Conservation (phyloP, 75 land plant species). For the Pinus tabuliformis region DNA sequence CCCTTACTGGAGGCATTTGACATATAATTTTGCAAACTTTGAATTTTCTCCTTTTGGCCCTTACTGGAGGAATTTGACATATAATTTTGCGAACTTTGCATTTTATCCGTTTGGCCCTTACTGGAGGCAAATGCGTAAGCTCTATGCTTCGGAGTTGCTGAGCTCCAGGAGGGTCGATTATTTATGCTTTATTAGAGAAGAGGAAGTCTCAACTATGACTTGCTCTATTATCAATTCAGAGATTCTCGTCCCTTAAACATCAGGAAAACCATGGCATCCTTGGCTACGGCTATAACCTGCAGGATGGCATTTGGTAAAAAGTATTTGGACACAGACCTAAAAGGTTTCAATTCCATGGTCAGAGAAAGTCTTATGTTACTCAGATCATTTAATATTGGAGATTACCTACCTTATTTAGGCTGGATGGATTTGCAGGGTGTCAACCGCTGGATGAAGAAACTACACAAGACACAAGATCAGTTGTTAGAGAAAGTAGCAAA, state of each 20-base stretch:
- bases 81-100: neutral
- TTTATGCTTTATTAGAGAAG: slow-evolving; percentile 11
- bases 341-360: neutral
- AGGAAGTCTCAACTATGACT: slow-evolving; percentile 3
- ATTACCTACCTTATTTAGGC: slow-evolving; percentile 7
- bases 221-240: neutral
- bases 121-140: slow-evolving; percentile 31
- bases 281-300: slow-evolving; percentile 16
- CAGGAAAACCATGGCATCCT: slow-evolving; percentile 4
- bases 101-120: slow-evolving; percentile 21
- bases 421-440: neutral
- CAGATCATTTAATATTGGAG: neutral
- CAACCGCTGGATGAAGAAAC: neutral
- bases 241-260: slow-evolving; percentile 13
- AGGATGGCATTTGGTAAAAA: slow-evolving; percentile 35
- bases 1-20: slow-evolving; percentile 23
- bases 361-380: neutral
- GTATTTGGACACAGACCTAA: slow-evolving; percentile 8
- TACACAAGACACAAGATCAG: neutral
- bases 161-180: slow-evolving; percentile 11
- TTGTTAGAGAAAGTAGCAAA: neutral
- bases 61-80: slow-evolving; percentile 17
- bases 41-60: slow-evolving; percentile 21
- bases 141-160: slow-evolving; percentile 23
- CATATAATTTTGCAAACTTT: neutral